Evolutionary conservation across 1,139 yeast species (phyloP).

Genomic region (Saccharomycopsis phalli): DNA sequence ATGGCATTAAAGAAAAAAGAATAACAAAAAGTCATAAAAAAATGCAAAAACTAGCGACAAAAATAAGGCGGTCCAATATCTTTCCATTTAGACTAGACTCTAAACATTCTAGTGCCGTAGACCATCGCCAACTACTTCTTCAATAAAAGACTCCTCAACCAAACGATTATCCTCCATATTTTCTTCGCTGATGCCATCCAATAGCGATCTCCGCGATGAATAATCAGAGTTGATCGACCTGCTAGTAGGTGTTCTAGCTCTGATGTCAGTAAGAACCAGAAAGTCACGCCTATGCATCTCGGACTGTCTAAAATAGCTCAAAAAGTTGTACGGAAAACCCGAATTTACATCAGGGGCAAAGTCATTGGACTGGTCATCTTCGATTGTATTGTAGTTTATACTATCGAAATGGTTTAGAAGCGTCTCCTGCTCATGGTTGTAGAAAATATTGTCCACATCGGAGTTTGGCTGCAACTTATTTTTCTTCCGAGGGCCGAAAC

Average conservation of each 20-base stretch:
- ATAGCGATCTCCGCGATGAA: conserved; percentile 1
- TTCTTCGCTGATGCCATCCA: conserved; percentile 2
- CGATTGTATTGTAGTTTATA: no score
- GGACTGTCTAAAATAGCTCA: neutral
- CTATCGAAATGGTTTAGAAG: no score
- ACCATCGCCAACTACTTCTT: neutral
- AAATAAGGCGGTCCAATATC: no score
- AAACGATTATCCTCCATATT: conserved; percentile 5
- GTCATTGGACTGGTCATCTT: neutral
- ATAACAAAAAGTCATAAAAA: no score
- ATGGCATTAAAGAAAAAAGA: no score
- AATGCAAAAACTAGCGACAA: no score
- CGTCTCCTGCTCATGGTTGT: no score
- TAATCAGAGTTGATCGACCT: neutral
- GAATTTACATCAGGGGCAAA: neutral
- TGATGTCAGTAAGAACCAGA: neutral
- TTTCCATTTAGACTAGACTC: no score
- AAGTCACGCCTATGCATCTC: neutral
- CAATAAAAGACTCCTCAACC: neutral
- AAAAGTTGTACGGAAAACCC: conserved; percentile 2
- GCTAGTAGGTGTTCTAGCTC: neutral
- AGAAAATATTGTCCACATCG: no score
- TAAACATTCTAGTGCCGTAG: no score
- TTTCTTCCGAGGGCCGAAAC: no score
- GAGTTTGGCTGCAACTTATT: no score